phyloP scores from a whole-genome alignment of 352 stramenopile genomes.

The Phytophthora kernoviae region DNA sequence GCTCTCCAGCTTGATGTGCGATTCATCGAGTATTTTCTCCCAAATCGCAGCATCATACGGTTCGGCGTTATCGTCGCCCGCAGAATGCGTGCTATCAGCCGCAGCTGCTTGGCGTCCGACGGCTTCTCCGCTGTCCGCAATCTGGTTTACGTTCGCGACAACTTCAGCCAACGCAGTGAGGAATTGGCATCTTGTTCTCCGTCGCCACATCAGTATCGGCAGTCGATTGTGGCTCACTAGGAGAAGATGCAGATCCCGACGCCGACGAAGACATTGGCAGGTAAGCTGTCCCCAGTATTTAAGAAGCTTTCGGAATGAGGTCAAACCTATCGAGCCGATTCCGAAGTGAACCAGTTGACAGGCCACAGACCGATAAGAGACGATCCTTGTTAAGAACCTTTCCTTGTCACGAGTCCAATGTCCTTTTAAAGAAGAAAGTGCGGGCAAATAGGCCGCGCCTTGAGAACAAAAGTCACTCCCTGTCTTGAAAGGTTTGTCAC shows the following conservation, averaged over 20 bases:
- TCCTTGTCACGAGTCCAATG: too few species aligned
- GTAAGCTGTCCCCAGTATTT: too few species aligned
- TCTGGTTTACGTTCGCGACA: conserved; percentile 34
- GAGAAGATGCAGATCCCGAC: not conserved
- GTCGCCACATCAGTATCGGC: not conserved
- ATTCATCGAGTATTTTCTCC: conserved; percentile 37
- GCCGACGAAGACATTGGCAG: too few species aligned
- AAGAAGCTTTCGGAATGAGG: too few species aligned
- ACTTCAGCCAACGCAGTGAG: conserved; percentile 28
- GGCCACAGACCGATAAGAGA: too few species aligned
- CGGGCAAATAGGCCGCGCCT: too few species aligned
- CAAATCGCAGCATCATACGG: conserved; percentile 29
- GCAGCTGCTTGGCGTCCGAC: not conserved
- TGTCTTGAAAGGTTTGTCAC: too few species aligned
- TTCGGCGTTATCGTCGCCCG: conserved; percentile 63
- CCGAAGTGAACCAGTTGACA: too few species aligned
- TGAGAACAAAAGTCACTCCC: too few species aligned
- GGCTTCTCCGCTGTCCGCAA: conserved; percentile 19
- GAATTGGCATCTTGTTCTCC: conserved; percentile 30
- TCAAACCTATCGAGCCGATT: too few species aligned
- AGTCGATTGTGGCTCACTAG: not conserved
- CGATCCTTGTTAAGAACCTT: too few species aligned
- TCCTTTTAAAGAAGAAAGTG: too few species aligned
- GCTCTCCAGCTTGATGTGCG: conserved; percentile 39
- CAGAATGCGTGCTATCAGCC: conserved; percentile 3